phyloP scores from a whole-genome alignment of 306 rosid genomes.

The Sechiopsis laciniata region DNA sequence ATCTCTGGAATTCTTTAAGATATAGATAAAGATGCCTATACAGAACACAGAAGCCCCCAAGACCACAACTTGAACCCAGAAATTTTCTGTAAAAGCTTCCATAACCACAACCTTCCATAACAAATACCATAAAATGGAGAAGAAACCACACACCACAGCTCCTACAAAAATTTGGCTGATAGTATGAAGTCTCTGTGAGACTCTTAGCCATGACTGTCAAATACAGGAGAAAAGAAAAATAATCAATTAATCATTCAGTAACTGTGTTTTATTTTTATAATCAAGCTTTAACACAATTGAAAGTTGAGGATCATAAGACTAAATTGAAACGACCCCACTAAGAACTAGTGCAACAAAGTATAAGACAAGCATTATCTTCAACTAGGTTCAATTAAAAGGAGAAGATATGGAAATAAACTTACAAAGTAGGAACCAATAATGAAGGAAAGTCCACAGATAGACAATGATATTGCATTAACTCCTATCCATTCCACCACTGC shows the following conservation, averaged over 20 bases:
- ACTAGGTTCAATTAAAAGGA: conserved; percentile 13
- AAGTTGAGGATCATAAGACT: neutral
- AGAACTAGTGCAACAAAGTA: neutral
- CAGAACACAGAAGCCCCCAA: conserved; percentile 49
- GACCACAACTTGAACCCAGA: conserved; percentile 48
- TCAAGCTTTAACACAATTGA: neutral
- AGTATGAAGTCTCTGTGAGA: conserved; percentile 69
- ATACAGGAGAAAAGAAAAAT: conserved; percentile 11
- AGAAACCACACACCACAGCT: conserved; percentile 49
- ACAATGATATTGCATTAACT: conserved; percentile 39
- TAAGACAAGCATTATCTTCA: neutral
- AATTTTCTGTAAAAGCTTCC: conserved; percentile 42
- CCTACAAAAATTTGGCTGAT: conserved; percentile 71
- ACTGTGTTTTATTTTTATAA: neutral
- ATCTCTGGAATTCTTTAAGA: conserved; percentile 37
- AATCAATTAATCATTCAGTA: conserved; percentile 13
- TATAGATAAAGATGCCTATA: conserved; percentile 47
- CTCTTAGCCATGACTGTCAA: conserved; percentile 77
- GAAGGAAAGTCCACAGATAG: conserved; percentile 40
- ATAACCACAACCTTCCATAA: conserved; percentile 50
- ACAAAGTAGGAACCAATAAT: conserved; percentile 64
- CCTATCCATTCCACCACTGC: conserved; percentile 70
- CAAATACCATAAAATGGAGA: conserved; percentile 54
- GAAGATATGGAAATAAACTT: conserved; percentile 32
- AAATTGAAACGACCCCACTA: neutral